Evolutionary conservation across 2,329 filamentous ascomycete species (phyloP).

Genomic region (Alternaria sp.): DNA sequence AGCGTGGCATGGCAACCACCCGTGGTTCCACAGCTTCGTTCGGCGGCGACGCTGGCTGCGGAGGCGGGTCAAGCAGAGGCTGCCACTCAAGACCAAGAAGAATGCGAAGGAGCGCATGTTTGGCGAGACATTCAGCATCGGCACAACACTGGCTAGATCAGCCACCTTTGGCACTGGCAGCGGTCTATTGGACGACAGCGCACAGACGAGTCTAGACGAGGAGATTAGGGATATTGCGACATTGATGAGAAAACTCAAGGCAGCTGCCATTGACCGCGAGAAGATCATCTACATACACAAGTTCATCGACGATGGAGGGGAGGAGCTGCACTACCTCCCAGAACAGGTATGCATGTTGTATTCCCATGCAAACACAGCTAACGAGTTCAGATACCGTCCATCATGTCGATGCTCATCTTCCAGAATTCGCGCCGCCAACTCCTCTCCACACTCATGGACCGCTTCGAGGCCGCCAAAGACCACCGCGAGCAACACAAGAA

Average conservation of each 20-base stretch:
- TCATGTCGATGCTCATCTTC: slow-evolving; percentile 78
- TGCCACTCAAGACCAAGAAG: slow-evolving; percentile 43
- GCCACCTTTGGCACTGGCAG: slow-evolving; percentile 56
- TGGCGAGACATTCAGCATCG: slow-evolving; percentile 49
- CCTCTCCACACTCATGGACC: slow-evolving; percentile 68
- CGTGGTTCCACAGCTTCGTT: slow-evolving; percentile 97
- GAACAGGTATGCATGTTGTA: slow-evolving; percentile 57
- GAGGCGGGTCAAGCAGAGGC: slow-evolving; percentile 71
- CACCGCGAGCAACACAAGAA: slow-evolving; percentile 57
- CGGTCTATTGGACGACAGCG: slow-evolving; percentile 19
- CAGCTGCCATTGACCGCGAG: slow-evolving; percentile 83
- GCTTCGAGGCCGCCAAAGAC: slow-evolving; percentile 60
- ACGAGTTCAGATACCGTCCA: slow-evolving; percentile 38
- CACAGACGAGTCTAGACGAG: slow-evolving; percentile 52
- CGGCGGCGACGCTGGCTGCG: slow-evolving; percentile 86
- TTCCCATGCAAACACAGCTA: slow-evolving; percentile 10
- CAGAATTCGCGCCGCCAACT: slow-evolving; percentile 84
- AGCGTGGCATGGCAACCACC: slow-evolving; percentile 82
- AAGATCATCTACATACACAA: slow-evolving; percentile 83
- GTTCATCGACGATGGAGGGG: slow-evolving; percentile 76
- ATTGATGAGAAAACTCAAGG: slow-evolving; percentile 72
- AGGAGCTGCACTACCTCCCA: slow-evolving; percentile 75
- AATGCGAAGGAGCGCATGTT: slow-evolving; percentile 42
- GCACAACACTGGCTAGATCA: slow-evolving; percentile 42
- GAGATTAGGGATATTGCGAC: slow-evolving; percentile 70